A percentile compares a stretch with the other conserved stretches of the same genome.
Evolutionary conservation across 2,329 filamentous ascomycete species (phyloP).

Genomic region (Penicillium sp.): DNA sequence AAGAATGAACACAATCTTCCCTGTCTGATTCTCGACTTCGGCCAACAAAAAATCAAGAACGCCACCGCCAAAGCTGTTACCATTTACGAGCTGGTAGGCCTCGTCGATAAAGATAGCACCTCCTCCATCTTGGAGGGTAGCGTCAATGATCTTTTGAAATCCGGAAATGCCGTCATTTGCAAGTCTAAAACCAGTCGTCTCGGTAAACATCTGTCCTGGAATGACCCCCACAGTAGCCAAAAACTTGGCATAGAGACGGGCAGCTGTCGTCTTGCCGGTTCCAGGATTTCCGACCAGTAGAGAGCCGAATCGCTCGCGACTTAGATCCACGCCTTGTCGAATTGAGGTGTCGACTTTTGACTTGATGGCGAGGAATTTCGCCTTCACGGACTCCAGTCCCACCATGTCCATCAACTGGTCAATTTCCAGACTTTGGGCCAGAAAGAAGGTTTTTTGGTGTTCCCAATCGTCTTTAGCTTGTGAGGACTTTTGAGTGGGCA

Average conservation of each 20-base stretch:
- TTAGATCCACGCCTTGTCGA: slow-evolving; percentile 59
- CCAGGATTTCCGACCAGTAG: slow-evolving; percentile 72
- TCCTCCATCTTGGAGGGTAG: slow-evolving; percentile 60
- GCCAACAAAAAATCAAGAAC: slow-evolving; percentile 72
- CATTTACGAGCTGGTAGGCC: slow-evolving; percentile 69
- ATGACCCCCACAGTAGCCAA: slow-evolving; percentile 64
- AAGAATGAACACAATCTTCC: slow-evolving; percentile 70
- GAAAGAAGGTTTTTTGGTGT: slow-evolving; percentile 56
- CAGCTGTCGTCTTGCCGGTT: slow-evolving; percentile 77
- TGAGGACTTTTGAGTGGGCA: not conserved
- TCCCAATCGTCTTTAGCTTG: slow-evolving; percentile 61
- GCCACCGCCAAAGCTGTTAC: slow-evolving; percentile 56
- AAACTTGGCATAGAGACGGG: slow-evolving; percentile 68
- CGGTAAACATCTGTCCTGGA: slow-evolving; percentile 61
- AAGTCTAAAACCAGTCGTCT: slow-evolving; percentile 68
- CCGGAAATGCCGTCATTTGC: slow-evolving; percentile 62
- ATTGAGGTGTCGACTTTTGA: slow-evolving; percentile 60
- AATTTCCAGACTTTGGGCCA: slow-evolving; percentile 54
- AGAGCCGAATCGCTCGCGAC: slow-evolving; percentile 62
- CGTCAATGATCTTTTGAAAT: slow-evolving; percentile 59
- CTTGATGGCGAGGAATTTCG: slow-evolving; percentile 64
- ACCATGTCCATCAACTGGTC: slow-evolving; percentile 70
- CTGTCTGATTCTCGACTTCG: slow-evolving; percentile 70
- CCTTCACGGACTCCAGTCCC: slow-evolving; percentile 70
- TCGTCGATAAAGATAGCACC: slow-evolving; percentile 78